Evolutionary conservation across 202 grass and related monocot genomes (phyloP).

Genomic region (Hordeum pubiflorum): DNA sequence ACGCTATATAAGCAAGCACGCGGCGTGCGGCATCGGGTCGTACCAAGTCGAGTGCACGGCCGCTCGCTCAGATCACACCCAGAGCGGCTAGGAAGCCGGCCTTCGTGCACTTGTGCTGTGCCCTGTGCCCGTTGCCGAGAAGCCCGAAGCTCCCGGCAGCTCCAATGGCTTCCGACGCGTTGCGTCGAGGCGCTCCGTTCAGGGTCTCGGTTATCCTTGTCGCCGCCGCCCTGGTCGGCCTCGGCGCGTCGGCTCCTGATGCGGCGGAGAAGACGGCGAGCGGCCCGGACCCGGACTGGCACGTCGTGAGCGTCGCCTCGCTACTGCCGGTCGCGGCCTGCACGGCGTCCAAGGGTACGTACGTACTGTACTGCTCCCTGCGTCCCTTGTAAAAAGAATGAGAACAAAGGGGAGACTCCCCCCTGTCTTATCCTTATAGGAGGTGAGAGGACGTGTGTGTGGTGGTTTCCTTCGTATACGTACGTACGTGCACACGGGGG

Average conservation of each 20-base stretch:
- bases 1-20: constrained; percentile 23
- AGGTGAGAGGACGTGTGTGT: too few relatives aligned
- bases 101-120: too few relatives aligned
- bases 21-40: background rate
- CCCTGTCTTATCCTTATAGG: too few relatives aligned
- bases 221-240: background rate
- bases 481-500: too few relatives aligned
- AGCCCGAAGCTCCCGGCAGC: too few relatives aligned
- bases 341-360: constrained; percentile 34
- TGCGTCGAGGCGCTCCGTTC: background rate
- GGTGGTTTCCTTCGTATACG: too few relatives aligned
- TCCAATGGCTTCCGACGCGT: background rate
- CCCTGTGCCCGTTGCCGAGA: background rate
- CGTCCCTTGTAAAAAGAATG: background rate
- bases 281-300: background rate
- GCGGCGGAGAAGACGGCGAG: background rate
- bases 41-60: background rate
- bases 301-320: constrained; percentile 22
- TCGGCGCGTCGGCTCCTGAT: background rate
- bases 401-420: too few relatives aligned
- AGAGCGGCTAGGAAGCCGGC: background rate
- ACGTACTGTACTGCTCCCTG: background rate
- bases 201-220: background rate
- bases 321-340: constrained; percentile 38
- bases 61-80: background rate